Base-by-base conservation (phyloP, 2,329 filamentous ascomycete species). In the Mycosphaerella arachidis region DNA sequence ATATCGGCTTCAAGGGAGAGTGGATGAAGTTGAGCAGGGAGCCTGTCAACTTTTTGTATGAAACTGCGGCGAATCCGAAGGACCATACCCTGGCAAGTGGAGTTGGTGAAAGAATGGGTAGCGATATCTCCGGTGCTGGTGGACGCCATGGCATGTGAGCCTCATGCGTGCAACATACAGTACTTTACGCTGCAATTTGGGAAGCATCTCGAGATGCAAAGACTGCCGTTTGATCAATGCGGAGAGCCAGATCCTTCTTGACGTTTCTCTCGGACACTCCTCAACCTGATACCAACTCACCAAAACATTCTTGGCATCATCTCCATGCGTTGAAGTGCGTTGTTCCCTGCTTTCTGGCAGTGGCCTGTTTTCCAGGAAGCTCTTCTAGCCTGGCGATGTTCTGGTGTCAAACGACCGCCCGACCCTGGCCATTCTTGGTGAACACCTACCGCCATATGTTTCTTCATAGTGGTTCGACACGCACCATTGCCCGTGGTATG, bases 1-100 rank as follows among this genome's bases (percentile, higher is more conserved):
- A 97, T 76, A 65, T 97, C 58, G 94, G 90, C 0, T 97, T 99
- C 79, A 92, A 91, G 77, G 94, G 94, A 27, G 91, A 96, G 76
- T 97, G 91, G 82, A 94, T 94, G 84, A 86, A 87, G 73, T 76
- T 96, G 70, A 94, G 88, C 51, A 82, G 88, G 57, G 91, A 93
- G 72, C 92, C 94, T 0, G 80, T 89, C 6, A 91, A 89, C 67
- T 93, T 97, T 68, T 70, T 96, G 62, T 99, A 97, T 75, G 94
- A 99, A 82, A 89, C 92, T 18, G 93, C 93, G 29, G 89, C 94
- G 37, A 96, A 97, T 74, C 94, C 93, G 12, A 84, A 79, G 51
- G 94, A 99, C 77, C 94, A 99, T 77, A 84, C 83, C 76, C 64
- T 75, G 60, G 74, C 76, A 52, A 71, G 71, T 24, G 78, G 78